Evolutionary conservation across 345 rosid genomes (phyloP), one percentile per base, ranked within the genome.

Genomic region (Hevea brasiliensis): DNA sequence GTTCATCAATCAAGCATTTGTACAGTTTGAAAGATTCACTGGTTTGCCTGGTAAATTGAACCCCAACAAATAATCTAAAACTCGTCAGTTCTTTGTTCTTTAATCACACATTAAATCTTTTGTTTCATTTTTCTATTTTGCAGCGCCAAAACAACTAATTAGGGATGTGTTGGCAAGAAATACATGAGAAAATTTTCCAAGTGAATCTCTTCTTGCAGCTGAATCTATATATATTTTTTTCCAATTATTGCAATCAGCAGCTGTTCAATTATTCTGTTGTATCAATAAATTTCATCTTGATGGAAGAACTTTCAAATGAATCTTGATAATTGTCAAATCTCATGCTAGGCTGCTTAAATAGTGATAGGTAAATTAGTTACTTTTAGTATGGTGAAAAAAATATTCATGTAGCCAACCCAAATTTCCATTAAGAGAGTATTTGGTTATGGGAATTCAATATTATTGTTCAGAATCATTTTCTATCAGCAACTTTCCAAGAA

Each of bases 1-100:
- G 90, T 77, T 89, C 74, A 71, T 85, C 80, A 84, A 81, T 45
- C 89, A 87, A 74, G 90, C 88, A 61, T 89, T 76, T 65, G 84
- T 79, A 78, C 93, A 85, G 74, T 76, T 85, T 37, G 89, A 87
- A 70, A 85, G 77, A 80, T 89, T 87, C 87, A 85, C 90, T 0
- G 87, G 89, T 47, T 81, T 81, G 68, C 90, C 90, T 1, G 90
- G 90, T 85, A 84, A 81, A 70, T 61, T 54, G 20, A 64, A 66
- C 41, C n/a, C 48, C 63, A 12, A 17, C n/a, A 14, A 48, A 23
- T 23, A 14, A 40, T 7, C 47, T 7, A 55, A 42, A 20, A 29
- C 59, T 21, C 29, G 45, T 0, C 15, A 12, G 1, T 13, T 24
- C 20, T 21, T 17, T 29, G 7, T 26, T 35, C 8, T 23, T 67